Evolutionary conservation across 768 basidiomycete genomes (phyloP).

Genomic region (Xerocomus potaroensis): DNA sequence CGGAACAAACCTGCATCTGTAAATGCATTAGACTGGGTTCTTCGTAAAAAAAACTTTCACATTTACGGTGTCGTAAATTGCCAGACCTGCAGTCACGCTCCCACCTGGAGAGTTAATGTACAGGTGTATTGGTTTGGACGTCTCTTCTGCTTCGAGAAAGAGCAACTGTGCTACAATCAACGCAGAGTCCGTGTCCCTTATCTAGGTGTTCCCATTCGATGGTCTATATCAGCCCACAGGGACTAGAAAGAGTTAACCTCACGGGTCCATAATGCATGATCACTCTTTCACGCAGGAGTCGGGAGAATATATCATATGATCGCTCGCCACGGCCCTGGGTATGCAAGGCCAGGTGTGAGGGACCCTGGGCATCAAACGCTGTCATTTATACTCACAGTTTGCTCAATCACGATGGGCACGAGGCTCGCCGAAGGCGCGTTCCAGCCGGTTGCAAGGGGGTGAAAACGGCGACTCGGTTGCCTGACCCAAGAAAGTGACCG

Average conservation of each 20-base stretch:
- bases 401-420: constrained; percentile 91
- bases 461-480: constrained; percentile 41
- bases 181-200: constrained; percentile 85
- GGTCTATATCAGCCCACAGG: constrained; percentile 10
- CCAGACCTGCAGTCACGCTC: constrained; percentile 91
- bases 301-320: constrained; percentile 95
- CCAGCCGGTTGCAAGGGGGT: constrained; percentile 48
- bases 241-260: constrained; percentile 28
- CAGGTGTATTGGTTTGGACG: constrained; percentile 89
- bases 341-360: constrained; percentile 14
- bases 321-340: constrained; percentile 77
- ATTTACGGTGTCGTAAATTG: constrained; percentile 94
- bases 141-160: constrained; percentile 94
- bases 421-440: constrained; percentile 53
- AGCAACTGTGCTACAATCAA: constrained; percentile 88
- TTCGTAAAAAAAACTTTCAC: constrained; percentile 1
- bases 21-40: constrained; percentile 16
- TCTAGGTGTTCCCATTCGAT: constrained; percentile 43
- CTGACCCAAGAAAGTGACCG: constrained; percentile 10
- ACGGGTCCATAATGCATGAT: constrained; percentile 95
- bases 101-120: constrained; percentile 98
- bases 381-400: constrained; percentile 55
- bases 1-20: constrained; percentile 65
- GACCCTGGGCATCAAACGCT: constrained; percentile 4
- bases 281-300: constrained; percentile 87